Evolutionary conservation across 1,284 basidiomycete species (phyloP), one percentile per base, ranked within the genome.

Genomic region (Cryptococcus sp.): DNA sequence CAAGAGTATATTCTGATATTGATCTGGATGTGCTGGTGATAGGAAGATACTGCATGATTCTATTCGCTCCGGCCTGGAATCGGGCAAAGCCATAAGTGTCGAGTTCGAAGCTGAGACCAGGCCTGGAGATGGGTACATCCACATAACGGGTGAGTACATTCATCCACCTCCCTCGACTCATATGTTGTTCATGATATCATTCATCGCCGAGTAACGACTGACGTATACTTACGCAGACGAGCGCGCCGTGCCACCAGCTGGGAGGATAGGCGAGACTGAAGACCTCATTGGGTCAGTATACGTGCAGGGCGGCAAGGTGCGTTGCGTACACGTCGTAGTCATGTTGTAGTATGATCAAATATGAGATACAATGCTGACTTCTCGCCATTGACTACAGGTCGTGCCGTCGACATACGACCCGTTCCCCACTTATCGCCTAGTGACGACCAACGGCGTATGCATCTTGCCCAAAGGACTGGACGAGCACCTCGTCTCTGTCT

Each of bases 261-360:
- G 77, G 5, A 65, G 78, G n/a, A 76, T 78, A 50, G 76, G 75
- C 19, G 76, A 78, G 61, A 70, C 75, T 1, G 76, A 79, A 58
- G 78, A 79, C 61, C 62, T 78, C n/a, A 74, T 79, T 10, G 77
- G 69, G 6, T 71, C 66, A 15, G 70, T 79, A 10, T 78, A 76
- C 53, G 77, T 79, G 3, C 59, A 76, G 62, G 68, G 71, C 22
- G 74, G 74, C 47, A 76, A 78, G 61, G 75, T 78, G 41, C 19
- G 71, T 66, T 5, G 41, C 19, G 71, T 66, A 4, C 35, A 25
- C 31, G 19, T 38, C 46, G 10, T 35, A 35, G 31, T 35, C 8
- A 35, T 13, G 13, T 2, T 8, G 13, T 2, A 35, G 31, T 10
- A 3, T 45, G 35, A 47, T 39, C 20, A n/a, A 17, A 4, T 4